phyloP scores from a whole-genome alignment of 805 yeast genomes.

The Yamadazyma sp. region DNA sequence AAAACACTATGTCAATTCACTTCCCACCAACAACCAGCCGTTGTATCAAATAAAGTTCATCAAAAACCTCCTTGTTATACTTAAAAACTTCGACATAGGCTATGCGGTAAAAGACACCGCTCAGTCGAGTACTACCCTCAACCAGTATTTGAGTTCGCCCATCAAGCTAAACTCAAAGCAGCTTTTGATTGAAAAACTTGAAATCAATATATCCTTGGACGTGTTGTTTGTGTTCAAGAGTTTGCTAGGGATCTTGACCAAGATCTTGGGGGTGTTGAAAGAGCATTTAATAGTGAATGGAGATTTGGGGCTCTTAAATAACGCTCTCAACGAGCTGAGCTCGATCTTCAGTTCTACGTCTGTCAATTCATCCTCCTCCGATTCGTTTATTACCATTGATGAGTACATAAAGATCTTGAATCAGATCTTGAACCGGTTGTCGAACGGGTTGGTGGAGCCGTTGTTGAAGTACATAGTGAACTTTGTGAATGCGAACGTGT shows the following conservation, averaged over 20 bases:
- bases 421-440: constrained; percentile 28
- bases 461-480: constrained; percentile 31
- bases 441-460: constrained; percentile 41
- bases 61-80: constrained; percentile 29
- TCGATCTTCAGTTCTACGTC: constrained; percentile 39
- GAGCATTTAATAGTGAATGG: constrained; percentile 21
- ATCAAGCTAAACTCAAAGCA: constrained; percentile 41
- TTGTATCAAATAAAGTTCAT: constrained; percentile 34
- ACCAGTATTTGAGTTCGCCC: constrained; percentile 30
- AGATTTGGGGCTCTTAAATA: constrained; percentile 6
- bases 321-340: constrained; percentile 22
- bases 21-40: constrained; percentile 21
- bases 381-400: constrained; percentile 24
- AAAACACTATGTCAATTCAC: constrained; percentile 15
- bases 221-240: constrained; percentile 38
- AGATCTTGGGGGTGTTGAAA: constrained; percentile 27
- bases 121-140: constrained; percentile 13
- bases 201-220: constrained; percentile 42
- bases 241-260: constrained; percentile 28
- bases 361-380: constrained; percentile 22
- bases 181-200: constrained; percentile 43
- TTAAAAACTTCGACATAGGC: constrained; percentile 44
- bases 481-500: constrained; percentile 31
- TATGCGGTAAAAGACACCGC: constrained; percentile 9
- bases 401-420: constrained; percentile 31